Evolutionary conservation across 2,329 filamentous ascomycete genomes (phyloP).

Genomic region (Capronia epimyces): DNA sequence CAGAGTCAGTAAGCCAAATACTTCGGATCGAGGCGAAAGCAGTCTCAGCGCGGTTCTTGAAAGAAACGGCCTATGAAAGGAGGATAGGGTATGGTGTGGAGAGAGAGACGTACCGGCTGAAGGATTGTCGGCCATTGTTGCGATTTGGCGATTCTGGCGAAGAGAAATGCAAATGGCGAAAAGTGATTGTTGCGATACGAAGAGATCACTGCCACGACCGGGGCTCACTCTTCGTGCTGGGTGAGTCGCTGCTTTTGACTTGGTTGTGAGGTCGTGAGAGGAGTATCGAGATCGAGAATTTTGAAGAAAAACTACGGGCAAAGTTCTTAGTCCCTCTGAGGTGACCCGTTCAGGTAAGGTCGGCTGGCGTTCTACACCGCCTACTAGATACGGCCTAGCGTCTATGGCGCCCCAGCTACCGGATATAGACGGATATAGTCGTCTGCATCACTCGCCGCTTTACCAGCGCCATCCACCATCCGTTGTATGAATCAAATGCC

Average conservation of each 20-base stretch:
- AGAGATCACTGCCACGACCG: neutral
- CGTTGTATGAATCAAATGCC: no score
- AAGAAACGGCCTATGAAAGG: neutral
- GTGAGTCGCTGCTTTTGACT: neutral
- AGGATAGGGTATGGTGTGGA: neutral
- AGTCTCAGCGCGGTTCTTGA: no score
- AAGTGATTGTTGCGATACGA: neutral
- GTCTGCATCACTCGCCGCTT: no score
- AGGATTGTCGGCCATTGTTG: constrained; percentile 27
- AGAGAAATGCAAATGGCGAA: neutral
- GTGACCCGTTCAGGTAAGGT: no score
- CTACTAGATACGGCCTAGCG: no score
- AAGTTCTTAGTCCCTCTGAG: no score
- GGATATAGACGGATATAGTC: neutral
- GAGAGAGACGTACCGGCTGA: constrained; percentile 10
- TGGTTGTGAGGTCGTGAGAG: neutral
- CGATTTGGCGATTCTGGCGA: neutral
- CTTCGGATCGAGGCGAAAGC: no score
- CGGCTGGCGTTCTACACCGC: no score
- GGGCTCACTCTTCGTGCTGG: neutral
- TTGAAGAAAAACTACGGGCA: no score
- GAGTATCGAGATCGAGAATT: no score
- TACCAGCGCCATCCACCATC: no score
- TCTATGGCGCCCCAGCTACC: neutral
- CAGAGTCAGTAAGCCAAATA: neutral